A percentile compares a stretch with the other conserved stretches of the same genome.
Conservation (phyloP, 2,329 filamentous ascomycete species). For the Remersonia thermophila region DNA sequence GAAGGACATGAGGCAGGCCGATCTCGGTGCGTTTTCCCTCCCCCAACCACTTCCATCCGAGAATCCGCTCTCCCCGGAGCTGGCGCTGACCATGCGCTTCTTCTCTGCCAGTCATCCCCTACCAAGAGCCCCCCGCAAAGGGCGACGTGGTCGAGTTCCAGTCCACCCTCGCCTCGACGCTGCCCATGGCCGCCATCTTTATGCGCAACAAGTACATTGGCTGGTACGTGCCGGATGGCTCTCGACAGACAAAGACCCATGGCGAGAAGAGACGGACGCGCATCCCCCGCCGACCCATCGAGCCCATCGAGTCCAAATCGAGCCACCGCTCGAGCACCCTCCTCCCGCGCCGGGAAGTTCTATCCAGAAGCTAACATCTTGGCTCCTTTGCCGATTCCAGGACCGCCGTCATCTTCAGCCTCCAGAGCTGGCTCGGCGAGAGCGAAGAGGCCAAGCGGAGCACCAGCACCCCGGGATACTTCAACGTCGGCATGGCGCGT, state of each 20-base stretch:
- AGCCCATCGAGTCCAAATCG: not conserved
- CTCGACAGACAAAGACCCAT: too few relatives aligned
- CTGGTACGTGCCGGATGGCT: constrained; percentile 37
- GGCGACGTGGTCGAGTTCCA: constrained; percentile 56
- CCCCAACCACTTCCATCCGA: not conserved
- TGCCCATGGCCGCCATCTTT: constrained; percentile 95
- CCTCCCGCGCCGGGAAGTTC: too few relatives aligned
- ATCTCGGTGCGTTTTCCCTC: constrained; percentile 27
- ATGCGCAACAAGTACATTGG: constrained; percentile 73
- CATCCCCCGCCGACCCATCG: not conserved
- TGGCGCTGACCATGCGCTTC: constrained; percentile 4
- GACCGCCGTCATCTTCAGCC: constrained; percentile 60
- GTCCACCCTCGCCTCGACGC: constrained; percentile 59
- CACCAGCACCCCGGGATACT: constrained; percentile 24
- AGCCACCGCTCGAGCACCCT: too few relatives aligned
- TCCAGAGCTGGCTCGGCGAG: constrained; percentile 55
- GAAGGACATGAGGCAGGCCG: constrained; percentile 33
- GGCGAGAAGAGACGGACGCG: not conserved
- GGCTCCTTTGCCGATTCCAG: constrained; percentile 33
- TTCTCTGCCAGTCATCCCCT: constrained; percentile 61
- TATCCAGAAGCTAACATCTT: too few relatives aligned
- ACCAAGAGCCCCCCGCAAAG: constrained; percentile 60
- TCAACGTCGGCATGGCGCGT: constrained; percentile 26
- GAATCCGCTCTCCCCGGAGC: too few relatives aligned
- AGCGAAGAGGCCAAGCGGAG: constrained; percentile 29